Conservation (phyloP, 345 rosid genomes). For the Conringia planisiliqua region DNA sequence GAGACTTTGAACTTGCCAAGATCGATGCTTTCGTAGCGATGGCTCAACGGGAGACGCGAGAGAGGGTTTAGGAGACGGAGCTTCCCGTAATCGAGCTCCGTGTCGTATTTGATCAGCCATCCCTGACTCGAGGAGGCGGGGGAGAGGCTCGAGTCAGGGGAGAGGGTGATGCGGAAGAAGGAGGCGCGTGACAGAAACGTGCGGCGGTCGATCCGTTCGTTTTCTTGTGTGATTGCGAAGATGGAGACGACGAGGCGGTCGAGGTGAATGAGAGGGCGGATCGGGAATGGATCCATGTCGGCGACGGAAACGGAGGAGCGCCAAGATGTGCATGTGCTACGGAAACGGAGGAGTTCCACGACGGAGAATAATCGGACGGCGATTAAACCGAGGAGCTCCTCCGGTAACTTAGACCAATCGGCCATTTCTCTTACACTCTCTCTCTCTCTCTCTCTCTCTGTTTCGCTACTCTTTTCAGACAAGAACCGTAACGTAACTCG, state of each 20-base stretch:
- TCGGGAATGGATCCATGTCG: background rate
- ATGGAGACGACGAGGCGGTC: background rate
- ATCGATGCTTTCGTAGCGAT: too few relatives aligned
- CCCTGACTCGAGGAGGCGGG: background rate
- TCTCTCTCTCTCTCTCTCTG: background rate
- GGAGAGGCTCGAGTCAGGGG: background rate
- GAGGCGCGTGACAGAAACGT: background rate
- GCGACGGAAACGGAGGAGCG: background rate
- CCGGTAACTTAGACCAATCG: background rate
- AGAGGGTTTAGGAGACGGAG: background rate
- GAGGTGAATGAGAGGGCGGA: background rate
- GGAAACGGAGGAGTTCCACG: background rate
- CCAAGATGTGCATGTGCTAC: constrained; percentile 4
- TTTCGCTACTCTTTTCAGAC: too few relatives aligned
- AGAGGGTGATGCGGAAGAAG: background rate
- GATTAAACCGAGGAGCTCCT: background rate
- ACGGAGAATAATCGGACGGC: background rate
- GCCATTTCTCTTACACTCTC: background rate
- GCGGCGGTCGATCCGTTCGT: too few relatives aligned
- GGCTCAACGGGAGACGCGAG: too few relatives aligned
- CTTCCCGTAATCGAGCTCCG: background rate
- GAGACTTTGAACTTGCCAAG: too few relatives aligned
- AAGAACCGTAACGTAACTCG: too few relatives aligned
- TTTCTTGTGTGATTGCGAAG: background rate
- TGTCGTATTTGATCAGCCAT: background rate